Evolutionary conservation across 495 filamentous ascomycete genomes (phyloP).

Genomic region (Xylaria bambusicola): DNA sequence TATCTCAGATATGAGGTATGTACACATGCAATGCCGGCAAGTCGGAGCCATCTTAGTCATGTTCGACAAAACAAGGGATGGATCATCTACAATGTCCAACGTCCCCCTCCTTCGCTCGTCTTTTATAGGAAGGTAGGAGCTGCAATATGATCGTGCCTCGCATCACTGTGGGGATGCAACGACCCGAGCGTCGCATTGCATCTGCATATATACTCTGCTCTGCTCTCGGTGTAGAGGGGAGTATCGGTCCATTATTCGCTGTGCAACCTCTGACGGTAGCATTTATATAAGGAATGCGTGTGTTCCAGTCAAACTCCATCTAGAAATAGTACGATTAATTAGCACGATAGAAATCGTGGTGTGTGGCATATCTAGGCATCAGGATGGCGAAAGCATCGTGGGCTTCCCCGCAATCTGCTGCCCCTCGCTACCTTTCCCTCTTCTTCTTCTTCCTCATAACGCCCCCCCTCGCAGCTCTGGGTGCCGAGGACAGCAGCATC

Average conservation of each 20-base stretch:
- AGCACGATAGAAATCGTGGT: no score
- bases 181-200: neutral
- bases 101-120: neutral
- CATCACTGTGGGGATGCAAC: slow-evolving; percentile 5
- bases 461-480: slow-evolving; percentile 20
- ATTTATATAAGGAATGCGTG: no score
- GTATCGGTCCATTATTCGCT: neutral
- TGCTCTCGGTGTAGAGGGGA: slow-evolving; percentile 4
- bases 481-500: slow-evolving; percentile 23
- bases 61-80: slow-evolving; percentile 9
- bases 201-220: no score
- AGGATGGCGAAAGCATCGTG: slow-evolving; percentile 4
- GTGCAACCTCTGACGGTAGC: no score
- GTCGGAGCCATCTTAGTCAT: no score
- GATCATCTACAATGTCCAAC: neutral
- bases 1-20: no score
- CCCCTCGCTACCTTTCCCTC: slow-evolving; percentile 14
- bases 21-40: no score
- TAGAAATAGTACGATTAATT: neutral
- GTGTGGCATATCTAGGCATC: neutral
- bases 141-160: slow-evolving; percentile 15
- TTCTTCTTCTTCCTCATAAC: slow-evolving; percentile 13
- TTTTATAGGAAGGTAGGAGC: slow-evolving; percentile 17
- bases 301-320: no score
- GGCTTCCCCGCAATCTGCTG: slow-evolving; percentile 23